Evolutionary conservation across 1,284 basidiomycete species (phyloP), one percentile per base, ranked within the genome.

Genomic region (Pholiota adiposa): DNA sequence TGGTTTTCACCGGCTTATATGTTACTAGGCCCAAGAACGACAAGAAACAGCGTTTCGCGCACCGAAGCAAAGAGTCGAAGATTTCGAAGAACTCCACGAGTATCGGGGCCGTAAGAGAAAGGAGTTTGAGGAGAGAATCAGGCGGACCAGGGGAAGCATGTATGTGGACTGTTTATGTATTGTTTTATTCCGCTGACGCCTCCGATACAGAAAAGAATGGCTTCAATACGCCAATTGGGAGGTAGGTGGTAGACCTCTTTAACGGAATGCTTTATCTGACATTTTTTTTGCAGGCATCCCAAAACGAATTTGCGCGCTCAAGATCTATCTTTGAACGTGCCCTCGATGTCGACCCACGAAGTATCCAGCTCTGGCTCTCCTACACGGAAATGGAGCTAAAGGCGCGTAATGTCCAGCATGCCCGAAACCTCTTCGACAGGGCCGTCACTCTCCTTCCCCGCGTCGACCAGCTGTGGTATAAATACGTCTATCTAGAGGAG

Each of bases 311-410:
- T 70, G 91, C 93, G 46, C 88, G 95, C 62, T 90, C 96, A 11
- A 85, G 97, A 21, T 98, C 96, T 11, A 90, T 99, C 48, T 99
- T 94, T 69, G 97, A 99, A 77, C 91, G 97, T 67, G 96, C 97
- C 0, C 82, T 99, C 59, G 97, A 99, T 71, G 94, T 98, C 58
- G 96, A 98, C 72, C 85, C 96, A 0, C 85, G 94, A 38, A 90
- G 89, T 57, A 82, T 94, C 31, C 93, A 96, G 66, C 80, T 99
- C 63, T 99, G 97, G 97, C 80, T 97, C 58, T 90, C 88, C 66
- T 99, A 99, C 77, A 92, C 93, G n/a, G 97, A 99, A 76, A 96
- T 96, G 88, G 97, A 99, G 75, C 86, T 99, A 64, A 98, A 97
- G 77, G 91, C 92, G 19, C 90, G 97, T 64, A 98, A 99, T 71